phyloP scores from a whole-genome alignment of 257 asterid genomes.

The Solanum peruvianum region DNA sequence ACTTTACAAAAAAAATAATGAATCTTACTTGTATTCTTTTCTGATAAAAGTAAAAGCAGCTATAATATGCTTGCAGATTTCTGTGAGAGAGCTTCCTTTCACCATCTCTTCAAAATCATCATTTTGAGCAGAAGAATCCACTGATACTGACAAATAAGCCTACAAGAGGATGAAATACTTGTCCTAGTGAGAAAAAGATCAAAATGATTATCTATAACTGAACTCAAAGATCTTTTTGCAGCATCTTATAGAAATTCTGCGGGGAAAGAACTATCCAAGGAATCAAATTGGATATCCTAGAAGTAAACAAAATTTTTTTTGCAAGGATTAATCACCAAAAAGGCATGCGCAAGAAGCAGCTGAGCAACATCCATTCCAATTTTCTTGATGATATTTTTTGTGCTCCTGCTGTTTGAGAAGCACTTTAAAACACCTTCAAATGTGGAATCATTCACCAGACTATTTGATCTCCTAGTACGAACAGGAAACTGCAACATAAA shows the following conservation, averaged over 20 bases:
- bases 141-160: conserved; percentile 58
- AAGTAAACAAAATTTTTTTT: neutral
- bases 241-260: neutral
- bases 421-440: conserved; percentile 59
- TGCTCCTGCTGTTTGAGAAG: conserved; percentile 45
- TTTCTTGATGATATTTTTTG: conserved; percentile 51
- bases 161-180: conserved; percentile 11
- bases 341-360: conserved; percentile 67
- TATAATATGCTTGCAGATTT: conserved; percentile 43
- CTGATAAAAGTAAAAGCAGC: conserved; percentile 60
- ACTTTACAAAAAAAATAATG: conserved; percentile 12
- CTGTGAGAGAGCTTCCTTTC: conserved; percentile 21
- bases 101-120: conserved; percentile 22
- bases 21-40: conserved; percentile 57
- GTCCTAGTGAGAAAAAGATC: neutral
- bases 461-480: conserved; percentile 55
- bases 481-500: conserved; percentile 33
- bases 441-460: conserved; percentile 18
- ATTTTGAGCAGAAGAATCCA: conserved; percentile 21
- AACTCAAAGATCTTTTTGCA: neutral
- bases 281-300: neutral
- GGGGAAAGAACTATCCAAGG: neutral
- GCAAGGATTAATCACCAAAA: conserved; percentile 41
- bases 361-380: conserved; percentile 51
- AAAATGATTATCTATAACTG: neutral